Conservation (phyloP, 2,329 filamentous ascomycete genomes). For the Beauveria medogensis region DNA sequence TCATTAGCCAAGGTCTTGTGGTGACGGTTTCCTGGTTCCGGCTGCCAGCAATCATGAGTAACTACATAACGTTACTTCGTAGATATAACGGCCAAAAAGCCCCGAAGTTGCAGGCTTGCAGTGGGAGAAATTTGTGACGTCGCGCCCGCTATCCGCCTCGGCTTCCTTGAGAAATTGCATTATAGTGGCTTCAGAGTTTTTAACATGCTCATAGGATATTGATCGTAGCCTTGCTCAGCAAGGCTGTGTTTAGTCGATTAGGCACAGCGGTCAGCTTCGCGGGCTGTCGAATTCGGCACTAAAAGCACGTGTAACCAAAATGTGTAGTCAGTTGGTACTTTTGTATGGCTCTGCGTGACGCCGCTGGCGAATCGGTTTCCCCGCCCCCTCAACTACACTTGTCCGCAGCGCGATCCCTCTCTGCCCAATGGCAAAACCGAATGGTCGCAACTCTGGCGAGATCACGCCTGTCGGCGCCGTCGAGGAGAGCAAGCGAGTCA, state of each 20-base stretch:
- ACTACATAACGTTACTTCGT: too few relatives aligned
- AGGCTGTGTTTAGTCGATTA: background rate
- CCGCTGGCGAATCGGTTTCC: background rate
- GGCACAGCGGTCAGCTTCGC: too few relatives aligned
- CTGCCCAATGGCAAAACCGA: background rate
- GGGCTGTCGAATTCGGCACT: too few relatives aligned
- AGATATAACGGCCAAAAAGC: too few relatives aligned
- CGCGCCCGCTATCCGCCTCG: too few relatives aligned
- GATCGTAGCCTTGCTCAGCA: background rate
- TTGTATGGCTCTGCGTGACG: background rate
- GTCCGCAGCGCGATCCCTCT: background rate
- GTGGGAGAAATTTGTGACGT: too few relatives aligned
- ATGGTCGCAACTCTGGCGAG: background rate
- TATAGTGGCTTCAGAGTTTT: background rate
- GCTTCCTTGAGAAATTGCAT: too few relatives aligned
- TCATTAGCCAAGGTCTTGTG: too few relatives aligned
- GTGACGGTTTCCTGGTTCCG: too few relatives aligned
- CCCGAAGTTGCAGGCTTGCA: too few relatives aligned
- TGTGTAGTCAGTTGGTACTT: background rate
- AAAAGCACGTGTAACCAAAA: background rate
- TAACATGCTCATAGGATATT: background rate
- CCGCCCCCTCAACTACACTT: background rate
- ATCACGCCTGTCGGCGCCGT: background rate
- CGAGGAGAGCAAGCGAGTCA: slow-evolving; percentile 3
- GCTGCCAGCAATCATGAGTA: too few relatives aligned